A percentile compares a stretch with the other conserved stretches of the same genome.
These are phyloP conservation scores for Dactylellina leptospora DNA, from an alignment of 2,329 filamentous ascomycete species.

Conservation along the genomic window DNA sequence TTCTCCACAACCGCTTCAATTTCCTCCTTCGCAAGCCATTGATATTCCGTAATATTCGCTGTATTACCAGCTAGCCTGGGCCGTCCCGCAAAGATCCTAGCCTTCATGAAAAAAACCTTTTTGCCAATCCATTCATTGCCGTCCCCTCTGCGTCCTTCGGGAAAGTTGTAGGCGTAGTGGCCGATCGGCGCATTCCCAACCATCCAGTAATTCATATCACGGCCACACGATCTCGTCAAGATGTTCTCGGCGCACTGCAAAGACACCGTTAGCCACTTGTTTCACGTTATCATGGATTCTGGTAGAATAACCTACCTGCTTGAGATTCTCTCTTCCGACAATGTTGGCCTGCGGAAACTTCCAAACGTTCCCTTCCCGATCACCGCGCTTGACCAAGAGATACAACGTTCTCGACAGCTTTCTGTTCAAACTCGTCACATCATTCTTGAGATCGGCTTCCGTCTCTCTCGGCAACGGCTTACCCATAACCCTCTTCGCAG, in stretches of 20 bases:
- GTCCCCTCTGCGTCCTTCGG: conserved; percentile 58
- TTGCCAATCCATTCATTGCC: conserved; percentile 67
- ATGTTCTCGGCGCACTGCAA: conserved; percentile 80
- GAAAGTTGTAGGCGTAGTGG: conserved; percentile 73
- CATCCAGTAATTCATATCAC: conserved; percentile 99
- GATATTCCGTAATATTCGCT: conserved; percentile 80
- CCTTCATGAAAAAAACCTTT: conserved; percentile 97
- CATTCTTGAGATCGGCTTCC: conserved; percentile 78
- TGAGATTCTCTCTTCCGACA: conserved; percentile 76
- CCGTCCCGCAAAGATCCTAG: conserved; percentile 95
- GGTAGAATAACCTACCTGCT: conserved; percentile 70
- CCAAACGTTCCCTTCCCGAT: conserved; percentile 71
- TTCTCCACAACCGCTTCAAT: conserved; percentile 72
- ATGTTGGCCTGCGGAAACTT: conserved; percentile 80
- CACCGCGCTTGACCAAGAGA: conserved; percentile 77
- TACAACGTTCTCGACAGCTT: conserved; percentile 84
- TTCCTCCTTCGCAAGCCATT: conserved; percentile 93
- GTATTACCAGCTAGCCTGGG: conserved; percentile 77
- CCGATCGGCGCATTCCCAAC: conserved; percentile 90
- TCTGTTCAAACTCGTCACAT: conserved; percentile 80
- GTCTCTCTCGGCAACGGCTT: conserved; percentile 75
- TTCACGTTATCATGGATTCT: neutral
- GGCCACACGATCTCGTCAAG: conserved; percentile 77
- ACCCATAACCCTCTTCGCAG: conserved; percentile 73
- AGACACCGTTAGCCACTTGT: conserved; percentile 3